Evolutionary conservation across 331 rosid species (phyloP).

Genomic region (Dryas integrifolia): DNA sequence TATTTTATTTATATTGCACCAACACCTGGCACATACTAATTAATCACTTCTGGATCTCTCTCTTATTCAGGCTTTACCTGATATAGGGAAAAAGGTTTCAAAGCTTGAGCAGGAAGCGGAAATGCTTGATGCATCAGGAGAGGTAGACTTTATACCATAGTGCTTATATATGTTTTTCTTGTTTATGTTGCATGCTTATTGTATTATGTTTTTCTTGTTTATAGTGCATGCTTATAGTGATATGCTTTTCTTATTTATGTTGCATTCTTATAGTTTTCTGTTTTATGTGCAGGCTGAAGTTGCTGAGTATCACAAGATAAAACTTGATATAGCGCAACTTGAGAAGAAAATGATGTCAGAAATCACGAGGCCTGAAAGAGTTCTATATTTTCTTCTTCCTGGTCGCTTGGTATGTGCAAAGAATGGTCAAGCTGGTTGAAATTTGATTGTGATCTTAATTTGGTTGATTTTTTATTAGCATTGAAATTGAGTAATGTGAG

Average conservation of each 20-base stretch:
- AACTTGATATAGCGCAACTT: conserved; percentile 76
- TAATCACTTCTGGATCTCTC: conserved; percentile 16
- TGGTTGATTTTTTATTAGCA: not conserved
- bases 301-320: conserved; percentile 83
- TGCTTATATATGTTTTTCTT: conserved; percentile 10
- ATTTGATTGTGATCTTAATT: not conserved
- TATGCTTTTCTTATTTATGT: not conserved
- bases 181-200: conserved; percentile 1
- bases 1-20: conserved; percentile 12
- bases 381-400: conserved; percentile 81
- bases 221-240: not conserved
- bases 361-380: conserved; percentile 87
- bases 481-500: not conserved
- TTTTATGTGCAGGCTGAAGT: conserved; percentile 62
- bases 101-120: conserved; percentile 85
- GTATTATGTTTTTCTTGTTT: not conserved
- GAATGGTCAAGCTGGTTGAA: not conserved
- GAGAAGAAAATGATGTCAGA: conserved; percentile 92
- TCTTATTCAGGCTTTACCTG: conserved; percentile 75
- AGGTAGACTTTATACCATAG: conserved; percentile 44
- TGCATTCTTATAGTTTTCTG: conserved; percentile 6
- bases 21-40: conserved; percentile 18
- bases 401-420: conserved; percentile 83
- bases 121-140: conserved; percentile 84
- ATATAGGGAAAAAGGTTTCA: conserved; percentile 72